phyloP scores from a whole-genome alignment of 139 green algal genomes.

The Gonium pectorale region DNA sequence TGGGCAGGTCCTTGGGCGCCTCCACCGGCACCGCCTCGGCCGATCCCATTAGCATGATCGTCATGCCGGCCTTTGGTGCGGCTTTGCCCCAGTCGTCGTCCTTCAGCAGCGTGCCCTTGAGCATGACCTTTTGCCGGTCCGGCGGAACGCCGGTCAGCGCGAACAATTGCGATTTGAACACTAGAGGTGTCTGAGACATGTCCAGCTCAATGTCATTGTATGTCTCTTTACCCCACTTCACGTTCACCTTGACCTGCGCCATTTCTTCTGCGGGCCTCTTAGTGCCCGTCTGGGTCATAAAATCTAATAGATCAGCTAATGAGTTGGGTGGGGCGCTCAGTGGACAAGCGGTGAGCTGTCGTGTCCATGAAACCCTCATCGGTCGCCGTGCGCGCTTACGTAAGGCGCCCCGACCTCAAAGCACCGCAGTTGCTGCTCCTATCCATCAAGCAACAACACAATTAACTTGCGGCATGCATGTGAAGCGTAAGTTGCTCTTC shows the following conservation, averaged over 20 bases:
- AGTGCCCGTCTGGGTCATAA: conserved; percentile 3
- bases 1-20: conserved; percentile 71
- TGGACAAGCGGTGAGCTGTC: too few relatives aligned
- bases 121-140: conserved; percentile 97
- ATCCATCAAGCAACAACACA: too few relatives aligned
- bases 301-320: too few relatives aligned
- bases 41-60: conserved; percentile 98
- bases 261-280: conserved; percentile 38
- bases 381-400: too few relatives aligned
- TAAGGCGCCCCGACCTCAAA: not conserved
- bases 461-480: too few relatives aligned
- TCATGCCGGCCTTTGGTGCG: conserved; percentile 85
- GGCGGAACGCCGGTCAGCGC: conserved; percentile 92
- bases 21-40: conserved; percentile 80
- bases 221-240: conserved; percentile 96
- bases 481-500: too few relatives aligned
- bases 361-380: too few relatives aligned
- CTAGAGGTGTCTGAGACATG: conserved; percentile 70
- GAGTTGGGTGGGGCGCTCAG: too few relatives aligned
- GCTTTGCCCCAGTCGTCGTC: conserved; percentile 94
- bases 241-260: conserved; percentile 75
- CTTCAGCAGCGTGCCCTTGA: conserved; percentile 95
- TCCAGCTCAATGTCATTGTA: conserved; percentile 93
- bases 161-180: conserved; percentile 98
- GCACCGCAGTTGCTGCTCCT: too few relatives aligned